These are phyloP conservation scores for Solanum neorickii DNA, from an alignment of 257 asterid genomes.

Conservation along the genomic window DNA sequence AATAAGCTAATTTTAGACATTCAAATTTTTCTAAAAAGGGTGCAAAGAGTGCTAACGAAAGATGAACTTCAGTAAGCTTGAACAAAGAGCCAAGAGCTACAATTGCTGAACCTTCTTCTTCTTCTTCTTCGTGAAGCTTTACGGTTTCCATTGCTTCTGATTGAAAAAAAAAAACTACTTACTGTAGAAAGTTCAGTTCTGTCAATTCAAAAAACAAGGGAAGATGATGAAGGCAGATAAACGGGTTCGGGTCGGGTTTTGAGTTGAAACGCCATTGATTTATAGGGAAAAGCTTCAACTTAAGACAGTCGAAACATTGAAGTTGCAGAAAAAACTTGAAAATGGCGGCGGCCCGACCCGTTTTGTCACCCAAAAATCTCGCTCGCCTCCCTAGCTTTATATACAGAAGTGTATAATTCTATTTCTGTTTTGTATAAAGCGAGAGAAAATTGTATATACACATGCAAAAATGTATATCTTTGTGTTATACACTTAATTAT, in stretches of 20 bases:
- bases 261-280: background rate
- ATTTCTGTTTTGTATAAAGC: too few relatives aligned
- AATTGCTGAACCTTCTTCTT: conserved; percentile 32
- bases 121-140: background rate
- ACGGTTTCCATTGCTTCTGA: background rate
- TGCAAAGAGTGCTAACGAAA: conserved; percentile 30
- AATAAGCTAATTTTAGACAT: background rate
- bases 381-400: too few relatives aligned
- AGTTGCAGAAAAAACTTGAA: background rate
- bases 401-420: too few relatives aligned
- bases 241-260: background rate
- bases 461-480: too few relatives aligned
- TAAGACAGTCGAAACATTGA: background rate
- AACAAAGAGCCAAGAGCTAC: conserved; percentile 61
- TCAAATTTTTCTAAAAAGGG: background rate
- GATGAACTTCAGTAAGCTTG: conserved; percentile 60
- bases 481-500: too few relatives aligned
- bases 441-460: too few relatives aligned
- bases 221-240: background rate
- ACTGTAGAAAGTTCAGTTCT: background rate
- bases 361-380: background rate
- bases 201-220: background rate
- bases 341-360: background rate
- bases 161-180: background rate
- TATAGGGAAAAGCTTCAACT: background rate